Conservation (phyloP, 1,139 yeast genomes). For the Casaregolazyma lundiana region DNA sequence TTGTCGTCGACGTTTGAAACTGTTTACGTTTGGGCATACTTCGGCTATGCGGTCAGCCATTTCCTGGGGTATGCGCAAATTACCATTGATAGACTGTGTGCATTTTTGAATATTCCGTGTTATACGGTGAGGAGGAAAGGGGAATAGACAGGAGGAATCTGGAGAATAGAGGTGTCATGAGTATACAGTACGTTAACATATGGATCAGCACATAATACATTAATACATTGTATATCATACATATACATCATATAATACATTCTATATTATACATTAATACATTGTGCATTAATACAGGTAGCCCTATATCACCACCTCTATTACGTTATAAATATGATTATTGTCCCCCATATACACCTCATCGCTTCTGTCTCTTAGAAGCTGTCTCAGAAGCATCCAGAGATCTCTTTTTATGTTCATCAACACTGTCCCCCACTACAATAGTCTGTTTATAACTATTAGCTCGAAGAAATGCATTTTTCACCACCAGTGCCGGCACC, state of each 20-base stretch:
- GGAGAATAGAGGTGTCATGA: background rate
- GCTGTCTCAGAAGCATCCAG: constrained; percentile 2
- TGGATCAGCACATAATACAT: background rate
- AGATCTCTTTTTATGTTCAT: constrained; percentile 8
- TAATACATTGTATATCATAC: too few relatives aligned
- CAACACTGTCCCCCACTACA: constrained; percentile 1
- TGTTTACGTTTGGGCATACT: constrained; percentile 32
- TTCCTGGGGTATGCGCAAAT: constrained; percentile 34
- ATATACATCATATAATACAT: too few relatives aligned
- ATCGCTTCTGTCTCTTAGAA: constrained; percentile 6
- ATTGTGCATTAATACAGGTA: too few relatives aligned
- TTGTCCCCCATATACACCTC: too few relatives aligned
- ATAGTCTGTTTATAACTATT: constrained; percentile 46
- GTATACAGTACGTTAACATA: background rate
- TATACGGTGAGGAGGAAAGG: constrained; percentile 29
- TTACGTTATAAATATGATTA: too few relatives aligned
- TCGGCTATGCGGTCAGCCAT: constrained; percentile 28
- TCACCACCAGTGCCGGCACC: constrained; percentile 57
- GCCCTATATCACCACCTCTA: too few relatives aligned
- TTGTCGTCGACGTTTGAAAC: constrained; percentile 27
- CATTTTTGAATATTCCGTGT: constrained; percentile 36
- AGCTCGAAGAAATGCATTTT: constrained; percentile 67
- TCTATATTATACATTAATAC: too few relatives aligned
- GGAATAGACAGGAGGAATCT: background rate
- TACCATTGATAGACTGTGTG: constrained; percentile 36